These are phyloP conservation scores for Solanum pennellii DNA, from an alignment of 257 asterid genomes.

Conservation along the genomic window DNA sequence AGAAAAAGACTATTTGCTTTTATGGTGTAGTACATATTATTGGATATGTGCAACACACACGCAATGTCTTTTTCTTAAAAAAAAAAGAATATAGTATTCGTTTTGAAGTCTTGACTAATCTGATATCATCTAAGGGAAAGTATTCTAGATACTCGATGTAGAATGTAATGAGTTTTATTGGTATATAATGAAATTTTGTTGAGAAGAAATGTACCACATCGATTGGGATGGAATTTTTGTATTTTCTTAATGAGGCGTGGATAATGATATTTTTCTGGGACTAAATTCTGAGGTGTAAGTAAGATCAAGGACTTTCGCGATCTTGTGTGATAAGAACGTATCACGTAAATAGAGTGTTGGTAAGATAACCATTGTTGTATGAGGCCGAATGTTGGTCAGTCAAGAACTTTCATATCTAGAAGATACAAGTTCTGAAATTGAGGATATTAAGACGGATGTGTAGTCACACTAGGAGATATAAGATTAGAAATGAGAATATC, in stretches of 20 bases:
- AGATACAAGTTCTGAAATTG: not conserved
- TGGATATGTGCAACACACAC: not conserved
- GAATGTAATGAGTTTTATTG: not conserved
- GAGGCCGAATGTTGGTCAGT: not conserved
- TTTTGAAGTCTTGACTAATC: not conserved
- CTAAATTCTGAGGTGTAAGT: not conserved
- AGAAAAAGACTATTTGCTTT: not conserved
- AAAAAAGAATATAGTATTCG: not conserved
- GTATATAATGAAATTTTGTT: not conserved
- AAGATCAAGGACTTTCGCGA: not conserved
- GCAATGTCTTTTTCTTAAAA: not conserved
- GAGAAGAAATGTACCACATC: not conserved
- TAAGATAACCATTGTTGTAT: not conserved
- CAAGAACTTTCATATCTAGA: not conserved
- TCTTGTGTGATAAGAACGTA: not conserved
- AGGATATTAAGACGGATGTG: not conserved
- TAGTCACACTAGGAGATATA: not conserved
- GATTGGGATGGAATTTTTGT: accelerated
- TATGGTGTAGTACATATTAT: not conserved
- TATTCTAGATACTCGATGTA: not conserved
- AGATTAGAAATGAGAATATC: no score
- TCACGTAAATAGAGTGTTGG: not conserved
- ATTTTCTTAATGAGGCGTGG: not conserved
- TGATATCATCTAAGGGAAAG: not conserved
- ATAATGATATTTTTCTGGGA: not conserved